phyloP scores from a whole-genome alignment of 306 rosid genomes.

The Mimosa pudica region DNA sequence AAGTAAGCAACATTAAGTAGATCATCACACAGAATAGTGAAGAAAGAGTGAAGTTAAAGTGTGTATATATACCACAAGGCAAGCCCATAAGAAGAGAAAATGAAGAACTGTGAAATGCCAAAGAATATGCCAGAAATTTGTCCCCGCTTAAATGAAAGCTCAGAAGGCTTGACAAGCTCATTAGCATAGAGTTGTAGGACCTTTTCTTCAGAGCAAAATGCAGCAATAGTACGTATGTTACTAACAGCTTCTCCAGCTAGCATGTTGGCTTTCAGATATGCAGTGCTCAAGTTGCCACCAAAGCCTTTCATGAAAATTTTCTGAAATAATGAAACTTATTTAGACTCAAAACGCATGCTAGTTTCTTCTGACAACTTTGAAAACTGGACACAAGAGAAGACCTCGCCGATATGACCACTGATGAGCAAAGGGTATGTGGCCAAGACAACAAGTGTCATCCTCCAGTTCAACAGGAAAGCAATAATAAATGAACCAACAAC shows the following conservation, averaged over 20 bases:
- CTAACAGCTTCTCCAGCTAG: constrained; percentile 97
- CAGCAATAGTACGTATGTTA: constrained; percentile 90
- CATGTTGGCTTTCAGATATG: constrained; percentile 93
- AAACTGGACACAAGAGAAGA: constrained; percentile 35
- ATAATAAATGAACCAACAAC: constrained; percentile 81
- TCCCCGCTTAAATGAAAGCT: constrained; percentile 72
- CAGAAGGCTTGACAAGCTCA: constrained; percentile 85
- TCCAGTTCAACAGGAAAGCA: constrained; percentile 91
- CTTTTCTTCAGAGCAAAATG: constrained; percentile 92
- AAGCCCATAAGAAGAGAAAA: constrained; percentile 91
- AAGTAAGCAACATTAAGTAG: constrained; percentile 10
- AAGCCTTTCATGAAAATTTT: constrained; percentile 93
- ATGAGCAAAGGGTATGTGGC: constrained; percentile 92
- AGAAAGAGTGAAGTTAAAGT: constrained; percentile 21
- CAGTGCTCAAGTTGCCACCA: constrained; percentile 99
- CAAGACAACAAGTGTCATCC: constrained; percentile 83
- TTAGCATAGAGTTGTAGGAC: constrained; percentile 69
- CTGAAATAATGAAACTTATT: constrained; percentile 49
- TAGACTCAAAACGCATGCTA: constrained; percentile 9
- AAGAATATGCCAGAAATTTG: constrained; percentile 92
- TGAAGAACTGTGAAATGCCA: constrained; percentile 91
- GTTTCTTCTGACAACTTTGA: constrained; percentile 9
- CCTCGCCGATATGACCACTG: constrained; percentile 95
- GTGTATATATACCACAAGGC: constrained; percentile 76
- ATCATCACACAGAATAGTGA: constrained; percentile 14